These are phyloP conservation scores for Metschnikowia chrysomelidarum DNA, from an alignment of 805 yeast genomes.

Conservation along the genomic window DNA sequence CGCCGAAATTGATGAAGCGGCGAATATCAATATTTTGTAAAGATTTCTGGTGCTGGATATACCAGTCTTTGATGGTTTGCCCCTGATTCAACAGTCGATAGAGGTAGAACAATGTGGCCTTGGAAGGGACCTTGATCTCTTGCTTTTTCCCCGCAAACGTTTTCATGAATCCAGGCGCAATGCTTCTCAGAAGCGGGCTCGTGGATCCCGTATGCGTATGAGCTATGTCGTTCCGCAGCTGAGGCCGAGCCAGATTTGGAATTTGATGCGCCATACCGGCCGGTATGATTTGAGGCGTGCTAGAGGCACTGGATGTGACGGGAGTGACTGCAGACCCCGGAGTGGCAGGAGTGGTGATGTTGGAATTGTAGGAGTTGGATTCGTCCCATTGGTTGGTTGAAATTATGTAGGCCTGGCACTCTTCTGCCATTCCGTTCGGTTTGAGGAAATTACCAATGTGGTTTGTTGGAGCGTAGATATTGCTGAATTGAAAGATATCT, in stretches of 20 bases:
- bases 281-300: conserved; percentile 2
- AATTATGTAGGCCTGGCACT: conserved; percentile 82
- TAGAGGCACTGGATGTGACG: conserved; percentile 5
- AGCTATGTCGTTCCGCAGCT: neutral
- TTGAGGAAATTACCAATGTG: conserved; percentile 65
- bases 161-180: conserved; percentile 3
- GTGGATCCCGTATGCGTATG: conserved; percentile 7
- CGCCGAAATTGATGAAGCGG: conserved; percentile 83
- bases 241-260: neutral
- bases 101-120: conserved; percentile 64
- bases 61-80: conserved; percentile 78
- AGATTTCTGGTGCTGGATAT: conserved; percentile 55
- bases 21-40: conserved; percentile 74
- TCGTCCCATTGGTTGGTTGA: conserved; percentile 25
- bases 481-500: conserved; percentile 87
- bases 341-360: conserved; percentile 3
- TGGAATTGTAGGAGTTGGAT: conserved; percentile 12
- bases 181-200: conserved; percentile 13
- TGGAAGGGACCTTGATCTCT: conserved; percentile 49
- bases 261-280: neutral
- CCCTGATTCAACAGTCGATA: conserved; percentile 81
- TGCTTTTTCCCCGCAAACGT: conserved; percentile 1
- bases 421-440: conserved; percentile 63
- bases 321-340: conserved; percentile 5
- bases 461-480: conserved; percentile 87